Evolutionary conservation across 1,284 basidiomycete species (phyloP).

Genomic region (Leccinum angustisporum): DNA sequence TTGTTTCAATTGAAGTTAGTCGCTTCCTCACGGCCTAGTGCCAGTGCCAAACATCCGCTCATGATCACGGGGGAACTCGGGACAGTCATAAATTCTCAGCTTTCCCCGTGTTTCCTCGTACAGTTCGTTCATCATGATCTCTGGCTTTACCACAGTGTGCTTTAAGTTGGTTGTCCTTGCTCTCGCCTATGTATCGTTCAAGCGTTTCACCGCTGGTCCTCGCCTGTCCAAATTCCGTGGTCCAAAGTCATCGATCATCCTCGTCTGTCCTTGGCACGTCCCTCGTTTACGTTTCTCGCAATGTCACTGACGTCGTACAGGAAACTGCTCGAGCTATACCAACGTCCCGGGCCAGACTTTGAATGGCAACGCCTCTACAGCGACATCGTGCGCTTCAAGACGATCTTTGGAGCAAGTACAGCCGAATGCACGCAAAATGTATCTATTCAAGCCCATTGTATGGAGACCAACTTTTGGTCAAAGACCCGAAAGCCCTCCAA

Average conservation of each 20-base stretch:
- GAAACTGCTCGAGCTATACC: constrained; percentile 26
- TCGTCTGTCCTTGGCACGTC: constrained; percentile 35
- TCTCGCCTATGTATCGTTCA: constrained; percentile 16
- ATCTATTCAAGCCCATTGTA: constrained; percentile 1
- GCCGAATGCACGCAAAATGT: background rate
- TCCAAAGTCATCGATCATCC: constrained; percentile 28
- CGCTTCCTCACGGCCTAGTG: background rate
- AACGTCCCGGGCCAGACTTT: constrained; percentile 16
- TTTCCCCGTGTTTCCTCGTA: background rate
- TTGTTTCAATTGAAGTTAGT: too few species aligned
- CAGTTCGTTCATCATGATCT: constrained; percentile 10
- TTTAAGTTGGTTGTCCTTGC: constrained; percentile 5
- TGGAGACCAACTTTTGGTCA: constrained; percentile 28
- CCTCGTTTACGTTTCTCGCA: background rate
- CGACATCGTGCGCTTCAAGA: constrained; percentile 29
- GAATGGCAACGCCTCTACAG: constrained; percentile 28
- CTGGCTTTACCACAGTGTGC: background rate
- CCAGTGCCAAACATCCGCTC: background rate
- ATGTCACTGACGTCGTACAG: constrained; percentile 11
- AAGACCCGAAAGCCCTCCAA: constrained; percentile 44
- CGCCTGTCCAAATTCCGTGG: constrained; percentile 30
- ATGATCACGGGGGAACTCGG: background rate
- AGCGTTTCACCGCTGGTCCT: constrained; percentile 9
- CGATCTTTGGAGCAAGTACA: constrained; percentile 23
- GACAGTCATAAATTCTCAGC: constrained; percentile 10